phyloP scores from a whole-genome alignment of 192 early-diverging fungal species.

The Entomortierella beljakovae region DNA sequence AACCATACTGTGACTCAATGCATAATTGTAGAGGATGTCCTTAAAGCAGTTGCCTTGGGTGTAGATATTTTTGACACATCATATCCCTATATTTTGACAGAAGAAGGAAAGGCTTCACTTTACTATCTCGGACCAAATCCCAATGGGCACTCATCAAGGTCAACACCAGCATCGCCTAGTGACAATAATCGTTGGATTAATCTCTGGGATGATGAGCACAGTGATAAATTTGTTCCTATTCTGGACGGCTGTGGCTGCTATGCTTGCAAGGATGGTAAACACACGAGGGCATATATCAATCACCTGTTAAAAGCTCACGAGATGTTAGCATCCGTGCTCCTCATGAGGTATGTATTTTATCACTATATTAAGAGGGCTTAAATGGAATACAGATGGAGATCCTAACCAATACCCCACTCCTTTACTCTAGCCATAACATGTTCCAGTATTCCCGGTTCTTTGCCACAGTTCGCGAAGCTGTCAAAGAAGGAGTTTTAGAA shows the following conservation, averaged over 20 bases:
- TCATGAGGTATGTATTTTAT: constrained; percentile 81
- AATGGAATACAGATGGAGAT: no score
- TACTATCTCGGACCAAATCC: constrained; percentile 59
- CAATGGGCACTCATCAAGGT: not conserved
- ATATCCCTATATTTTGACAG: constrained; percentile 73
- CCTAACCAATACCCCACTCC: not conserved
- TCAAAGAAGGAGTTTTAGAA: constrained; percentile 36
- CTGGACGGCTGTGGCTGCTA: constrained; percentile 71
- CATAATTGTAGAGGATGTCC: constrained; percentile 56
- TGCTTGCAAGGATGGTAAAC: constrained; percentile 62
- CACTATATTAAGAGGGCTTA: not conserved
- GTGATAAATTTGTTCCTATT: constrained; percentile 70
- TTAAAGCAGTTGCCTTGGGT: constrained; percentile 62
- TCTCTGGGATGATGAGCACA: constrained; percentile 67
- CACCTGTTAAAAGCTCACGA: constrained; percentile 79
- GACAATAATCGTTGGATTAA: constrained; percentile 54
- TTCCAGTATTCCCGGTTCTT: constrained; percentile 52
- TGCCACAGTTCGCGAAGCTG: constrained; percentile 19
- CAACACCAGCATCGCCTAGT: not conserved
- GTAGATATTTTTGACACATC: constrained; percentile 80
- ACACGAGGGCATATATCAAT: constrained; percentile 80
- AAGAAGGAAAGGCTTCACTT: constrained; percentile 73
- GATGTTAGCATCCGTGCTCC: constrained; percentile 80
- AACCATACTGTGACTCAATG: not conserved
- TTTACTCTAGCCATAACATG: constrained; percentile 45